Base-by-base conservation (phyloP, 148 eudicot genomes). In the Arctostaphylos glauca region DNA sequence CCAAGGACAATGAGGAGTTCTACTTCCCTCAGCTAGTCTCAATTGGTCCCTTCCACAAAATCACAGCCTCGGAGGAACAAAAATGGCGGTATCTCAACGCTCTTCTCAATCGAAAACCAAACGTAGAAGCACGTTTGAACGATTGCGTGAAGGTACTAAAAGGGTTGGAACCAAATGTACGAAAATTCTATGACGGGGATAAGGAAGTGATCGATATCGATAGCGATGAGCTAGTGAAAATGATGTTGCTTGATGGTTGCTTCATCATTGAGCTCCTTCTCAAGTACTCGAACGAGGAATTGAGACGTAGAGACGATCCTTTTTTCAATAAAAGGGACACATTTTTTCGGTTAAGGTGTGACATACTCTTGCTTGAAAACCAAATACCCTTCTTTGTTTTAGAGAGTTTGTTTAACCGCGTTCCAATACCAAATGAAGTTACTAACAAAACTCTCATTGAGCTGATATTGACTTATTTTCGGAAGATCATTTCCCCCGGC, bases 251-350 rank as follows among this genome's bases (percentile, higher is more conserved):
- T n/a, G 95, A 91, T 49, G 87, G 84, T 10, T 85, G 91, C 10
- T 92, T 92, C 80, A 86, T 92, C 15, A 86, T 92, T n/a, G 95
- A 92, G 82, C 83, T 92, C 13, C 86, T 92, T 60, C 58, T 91
- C 49, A 85, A 86, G 82, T 86, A 74, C 56, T 48, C 83, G 0
- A 23, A 87, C 12, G 87, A 76, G 83, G 85, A 85, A 53, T 67
- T 92, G 80, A 90, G 90, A 9, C 91, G 89, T 10, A 86, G 90
- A 58, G 95, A 89, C 62, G 95, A 92, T 43, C 80, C 87, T 0
- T 77, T 86, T 59, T 90, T 91, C 74, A 79, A 49, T 47, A 38
- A 84, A 13, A 67, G 68, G 3, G 88, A 87, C 10, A 75, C 9
- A 52, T 81, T 89, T 46, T 80, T 81, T 68, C 74, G 3, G 2